Base-by-base conservation (phyloP, 345 rosid genomes). In the Anacardium occidentale region DNA sequence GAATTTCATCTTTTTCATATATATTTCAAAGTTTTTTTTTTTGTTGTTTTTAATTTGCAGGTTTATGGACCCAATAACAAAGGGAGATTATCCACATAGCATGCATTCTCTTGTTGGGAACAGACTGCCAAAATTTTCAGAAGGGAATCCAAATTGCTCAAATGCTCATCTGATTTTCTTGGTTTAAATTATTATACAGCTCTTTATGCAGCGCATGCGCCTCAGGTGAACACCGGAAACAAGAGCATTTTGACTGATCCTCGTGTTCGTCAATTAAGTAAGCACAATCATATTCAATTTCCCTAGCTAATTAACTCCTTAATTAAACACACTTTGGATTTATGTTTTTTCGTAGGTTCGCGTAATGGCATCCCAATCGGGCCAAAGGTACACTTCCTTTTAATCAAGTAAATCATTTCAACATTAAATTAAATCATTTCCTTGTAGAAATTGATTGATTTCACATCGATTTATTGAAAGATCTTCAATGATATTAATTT, bases 141-240 rank as follows among this genome's bases (percentile, higher is more conserved):
- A 48, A 18, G 50, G 42, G 74, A 85, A 71, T 63, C 79, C 4
- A 10, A 14, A 5, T 10, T 64, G 34, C n/a, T 86, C 26, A 74
- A 78, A 53, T 80, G 78, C 1, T 83, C 85, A 1, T 54, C 52
- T 58, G 89, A 83, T 68, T 86, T 79, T 50, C 9, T 83, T 1
- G 89, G 85, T 29, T 9, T 85, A 7, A 85, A 85, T 70, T 85
- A 85, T 34, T 85, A 85, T 47, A 79, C 79, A 6, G 21, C 85
- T 2, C 25, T 18, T 37, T 83, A 81, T 42, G 85, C 61, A 61
- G 66, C 75, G 3, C 17, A 73, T 47, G 50, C 68, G 2, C 74
- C 65, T 15, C 45, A 13, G 9, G 13, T 55, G 17, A 64, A 44
- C 15, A 10, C 68, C 25, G 44, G 18, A 5, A 67, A 72, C 6